A percentile compares a stretch with the other conserved stretches of the same genome.
Conservation (phyloP, 2,329 filamentous ascomycete genomes). For the Thielaviopsis punctulata region DNA sequence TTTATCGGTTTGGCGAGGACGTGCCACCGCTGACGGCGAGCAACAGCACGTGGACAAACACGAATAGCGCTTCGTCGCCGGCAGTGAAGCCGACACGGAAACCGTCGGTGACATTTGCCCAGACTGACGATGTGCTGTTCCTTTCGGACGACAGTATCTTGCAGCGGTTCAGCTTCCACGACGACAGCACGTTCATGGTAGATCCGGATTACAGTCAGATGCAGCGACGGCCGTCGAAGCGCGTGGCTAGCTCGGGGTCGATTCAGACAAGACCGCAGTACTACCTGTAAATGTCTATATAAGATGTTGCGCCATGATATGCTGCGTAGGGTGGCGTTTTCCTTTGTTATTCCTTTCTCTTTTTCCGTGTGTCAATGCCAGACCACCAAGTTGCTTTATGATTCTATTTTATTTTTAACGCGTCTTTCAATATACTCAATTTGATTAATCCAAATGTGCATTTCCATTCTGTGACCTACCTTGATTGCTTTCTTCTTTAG, state of each 20-base stretch:
- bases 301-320: background rate
- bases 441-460: background rate
- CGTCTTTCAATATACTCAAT: background rate
- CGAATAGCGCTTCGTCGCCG: background rate
- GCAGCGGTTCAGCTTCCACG: slow-evolving; percentile 6
- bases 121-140: slow-evolving; percentile 9
- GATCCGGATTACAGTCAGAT: background rate
- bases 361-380: background rate
- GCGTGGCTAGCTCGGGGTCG: background rate
- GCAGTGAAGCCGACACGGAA: slow-evolving; percentile 2
- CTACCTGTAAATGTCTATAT: background rate
- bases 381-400: background rate
- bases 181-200: slow-evolving; percentile 1
- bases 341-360: background rate
- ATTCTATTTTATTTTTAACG: background rate
- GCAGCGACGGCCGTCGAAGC: background rate
- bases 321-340: background rate
- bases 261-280: background rate
- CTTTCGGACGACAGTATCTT: slow-evolving; percentile 10
- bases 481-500: too few relatives aligned
- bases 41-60: slow-evolving; percentile 6
- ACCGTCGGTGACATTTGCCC: slow-evolving; percentile 10
- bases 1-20: background rate
- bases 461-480: background rate
- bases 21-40: slow-evolving; percentile 3